Conservation (phyloP, 2,329 filamentous ascomycete species). For the Penicillium sumatraense region DNA sequence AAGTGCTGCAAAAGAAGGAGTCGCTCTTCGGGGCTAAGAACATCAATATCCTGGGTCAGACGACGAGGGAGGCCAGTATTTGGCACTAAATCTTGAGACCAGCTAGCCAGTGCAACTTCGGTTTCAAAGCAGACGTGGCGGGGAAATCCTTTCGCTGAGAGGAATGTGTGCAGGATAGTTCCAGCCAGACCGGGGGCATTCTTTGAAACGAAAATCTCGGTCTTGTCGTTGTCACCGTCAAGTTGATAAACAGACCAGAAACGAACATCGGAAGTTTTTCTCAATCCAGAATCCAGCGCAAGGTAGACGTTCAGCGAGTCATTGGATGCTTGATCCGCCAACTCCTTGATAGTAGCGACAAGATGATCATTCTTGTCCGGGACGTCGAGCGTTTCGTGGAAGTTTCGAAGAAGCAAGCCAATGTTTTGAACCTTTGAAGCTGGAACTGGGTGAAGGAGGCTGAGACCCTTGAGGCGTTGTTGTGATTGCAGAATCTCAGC, state of each 20-base stretch:
- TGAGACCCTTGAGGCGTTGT: conserved; percentile 45
- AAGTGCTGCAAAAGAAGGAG: conserved; percentile 46
- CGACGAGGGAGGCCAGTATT: conserved; percentile 41
- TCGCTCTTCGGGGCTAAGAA: conserved; percentile 48
- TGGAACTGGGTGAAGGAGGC: conserved; percentile 46
- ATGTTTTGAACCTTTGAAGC: conserved; percentile 40
- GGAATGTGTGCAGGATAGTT: conserved; percentile 52
- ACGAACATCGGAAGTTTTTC: conserved; percentile 39
- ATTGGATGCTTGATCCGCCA: conserved; percentile 33
- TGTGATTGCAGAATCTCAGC: conserved; percentile 52
- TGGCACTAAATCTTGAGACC: conserved; percentile 36
- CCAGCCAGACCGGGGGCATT: conserved; percentile 49
- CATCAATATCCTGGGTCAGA: conserved; percentile 47
- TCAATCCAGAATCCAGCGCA: conserved; percentile 48
- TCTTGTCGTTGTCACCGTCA: conserved; percentile 32
- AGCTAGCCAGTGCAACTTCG: conserved; percentile 44
- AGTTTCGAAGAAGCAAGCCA: conserved; percentile 35
- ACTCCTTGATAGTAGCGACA: conserved; percentile 34
- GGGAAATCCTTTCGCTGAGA: conserved; percentile 46
- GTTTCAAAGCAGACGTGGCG: conserved; percentile 46
- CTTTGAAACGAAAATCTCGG: conserved; percentile 50
- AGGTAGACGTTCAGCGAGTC: conserved; percentile 38
- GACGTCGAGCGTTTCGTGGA: conserved; percentile 32
- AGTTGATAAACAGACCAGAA: conserved; percentile 49
- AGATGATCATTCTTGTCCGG: conserved; percentile 27